These are phyloP conservation scores for Endoconidiophora polonica DNA, from an alignment of 2,329 filamentous ascomycete genomes.

Conservation along the genomic window DNA sequence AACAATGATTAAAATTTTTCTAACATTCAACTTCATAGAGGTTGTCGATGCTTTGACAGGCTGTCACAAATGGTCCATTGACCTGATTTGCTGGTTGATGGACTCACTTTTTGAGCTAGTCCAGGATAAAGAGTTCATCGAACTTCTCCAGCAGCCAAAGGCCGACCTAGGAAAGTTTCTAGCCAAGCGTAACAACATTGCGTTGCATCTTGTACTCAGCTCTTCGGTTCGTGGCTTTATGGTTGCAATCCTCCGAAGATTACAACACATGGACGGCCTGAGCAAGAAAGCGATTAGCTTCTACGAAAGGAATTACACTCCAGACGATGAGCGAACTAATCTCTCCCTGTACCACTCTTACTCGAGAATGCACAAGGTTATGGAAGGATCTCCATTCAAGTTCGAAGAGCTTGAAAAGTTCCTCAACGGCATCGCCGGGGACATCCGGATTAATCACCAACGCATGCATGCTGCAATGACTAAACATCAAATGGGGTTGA, in stretches of 20 bases:
- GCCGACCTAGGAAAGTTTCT: constrained; percentile 34
- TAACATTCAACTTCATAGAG: constrained; percentile 28
- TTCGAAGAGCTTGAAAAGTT: constrained; percentile 46
- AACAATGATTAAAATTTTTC: not conserved
- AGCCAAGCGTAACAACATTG: constrained; percentile 36
- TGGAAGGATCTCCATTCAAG: constrained; percentile 36
- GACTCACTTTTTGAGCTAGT: constrained; percentile 41
- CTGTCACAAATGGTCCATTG: constrained; percentile 62
- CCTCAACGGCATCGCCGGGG: constrained; percentile 30
- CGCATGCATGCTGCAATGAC: constrained; percentile 8
- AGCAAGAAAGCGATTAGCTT: constrained; percentile 33
- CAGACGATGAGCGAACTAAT: constrained; percentile 28
- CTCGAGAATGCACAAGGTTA: constrained; percentile 34
- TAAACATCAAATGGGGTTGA: constrained; percentile 1
- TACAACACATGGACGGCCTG: constrained; percentile 38
- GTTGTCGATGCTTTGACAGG: constrained; percentile 56
- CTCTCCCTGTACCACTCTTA: constrained; percentile 40
- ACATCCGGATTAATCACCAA: constrained; percentile 30
- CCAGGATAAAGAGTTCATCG: constrained; percentile 33
- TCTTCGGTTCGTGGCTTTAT: constrained; percentile 60
- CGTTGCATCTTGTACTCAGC: constrained; percentile 49
- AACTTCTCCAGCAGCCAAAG: constrained; percentile 29
- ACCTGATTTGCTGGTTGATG: constrained; percentile 48
- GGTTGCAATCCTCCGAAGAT: constrained; percentile 47
- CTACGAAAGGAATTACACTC: constrained; percentile 27